Percentiles rank a stretch among this genome's conserved stretches.
Conservation (phyloP, 441 rosid genomes). For the Mallotus japonicus region DNA sequence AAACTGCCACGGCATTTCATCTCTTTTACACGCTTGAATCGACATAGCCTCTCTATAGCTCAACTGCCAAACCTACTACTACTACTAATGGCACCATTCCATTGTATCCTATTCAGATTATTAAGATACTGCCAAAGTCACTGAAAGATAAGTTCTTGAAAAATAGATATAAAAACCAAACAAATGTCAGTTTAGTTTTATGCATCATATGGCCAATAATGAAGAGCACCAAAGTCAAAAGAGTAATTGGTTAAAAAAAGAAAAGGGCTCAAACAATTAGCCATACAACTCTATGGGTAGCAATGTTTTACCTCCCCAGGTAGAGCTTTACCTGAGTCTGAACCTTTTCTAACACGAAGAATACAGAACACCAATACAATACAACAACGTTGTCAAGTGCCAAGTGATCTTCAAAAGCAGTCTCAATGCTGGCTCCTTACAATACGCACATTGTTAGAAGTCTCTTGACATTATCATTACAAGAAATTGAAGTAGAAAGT, state of each 20-base stretch:
- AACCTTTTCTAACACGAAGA: not conserved
- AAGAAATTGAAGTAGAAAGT: not conserved
- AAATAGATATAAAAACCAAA: too few species aligned
- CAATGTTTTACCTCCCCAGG: not conserved
- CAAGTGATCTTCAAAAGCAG: too few species aligned
- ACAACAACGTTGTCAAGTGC: too few species aligned
- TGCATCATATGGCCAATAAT: not conserved
- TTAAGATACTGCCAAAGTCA: not conserved
- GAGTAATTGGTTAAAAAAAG: not conserved
- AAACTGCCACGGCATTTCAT: constrained; percentile 6
- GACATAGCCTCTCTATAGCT: not conserved
- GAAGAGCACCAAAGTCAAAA: not conserved
- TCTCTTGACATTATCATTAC: not conserved
- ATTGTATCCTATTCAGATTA: not conserved
- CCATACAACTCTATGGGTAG: too few species aligned
- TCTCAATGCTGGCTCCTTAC: too few species aligned
- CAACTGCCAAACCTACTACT: not conserved
- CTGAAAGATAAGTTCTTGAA: too few species aligned
- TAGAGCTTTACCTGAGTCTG: not conserved
- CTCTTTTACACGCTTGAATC: constrained; percentile 1
- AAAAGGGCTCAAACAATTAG: not conserved
- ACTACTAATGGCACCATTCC: not conserved
- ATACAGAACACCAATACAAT: not conserved
- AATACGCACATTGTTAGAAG: too few species aligned
- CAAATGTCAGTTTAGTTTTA: too few species aligned